Evolutionary conservation across 176 grass and related monocot species (phyloP).

Genomic region (Zea luxurians): DNA sequence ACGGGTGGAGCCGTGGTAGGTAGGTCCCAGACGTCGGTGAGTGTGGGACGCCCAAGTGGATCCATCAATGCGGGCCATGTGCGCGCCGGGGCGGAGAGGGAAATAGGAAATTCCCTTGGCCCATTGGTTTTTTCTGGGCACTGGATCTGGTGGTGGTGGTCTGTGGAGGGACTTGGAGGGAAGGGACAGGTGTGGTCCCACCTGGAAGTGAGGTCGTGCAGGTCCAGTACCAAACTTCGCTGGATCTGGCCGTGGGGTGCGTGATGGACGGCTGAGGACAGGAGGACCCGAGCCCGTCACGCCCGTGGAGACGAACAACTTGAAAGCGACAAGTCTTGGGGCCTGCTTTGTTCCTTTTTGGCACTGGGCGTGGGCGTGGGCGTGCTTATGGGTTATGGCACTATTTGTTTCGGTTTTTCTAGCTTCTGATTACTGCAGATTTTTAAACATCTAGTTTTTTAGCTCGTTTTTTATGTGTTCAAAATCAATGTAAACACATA

Average conservation of each 20-base stretch:
- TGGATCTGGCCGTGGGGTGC: background rate
- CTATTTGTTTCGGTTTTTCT: too few species aligned
- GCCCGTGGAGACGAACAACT: background rate
- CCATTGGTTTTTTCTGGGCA: constrained; percentile 29
- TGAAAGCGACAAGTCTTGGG: background rate
- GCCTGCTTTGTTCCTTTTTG: background rate
- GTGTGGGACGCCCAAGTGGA: background rate
- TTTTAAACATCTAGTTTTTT: too few species aligned
- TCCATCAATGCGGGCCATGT: constrained; percentile 46
- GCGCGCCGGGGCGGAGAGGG: background rate
- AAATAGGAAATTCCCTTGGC: background rate
- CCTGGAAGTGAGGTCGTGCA: background rate
- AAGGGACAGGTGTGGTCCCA: background rate
- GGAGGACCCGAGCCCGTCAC: background rate
- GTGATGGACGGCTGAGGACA: background rate
- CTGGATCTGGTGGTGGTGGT: background rate
- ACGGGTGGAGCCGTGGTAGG: rapidly evolving
- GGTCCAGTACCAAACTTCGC: background rate
- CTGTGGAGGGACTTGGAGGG: background rate
- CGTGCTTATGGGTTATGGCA: too few species aligned
- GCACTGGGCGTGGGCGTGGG: background rate
- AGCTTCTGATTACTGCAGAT: too few species aligned
- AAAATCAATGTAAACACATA: too few species aligned
- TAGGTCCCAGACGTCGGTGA: background rate
- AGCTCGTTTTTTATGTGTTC: too few species aligned